Conservation (phyloP, 352 stramenopile species). For the Globisporangium megalacanthum region DNA sequence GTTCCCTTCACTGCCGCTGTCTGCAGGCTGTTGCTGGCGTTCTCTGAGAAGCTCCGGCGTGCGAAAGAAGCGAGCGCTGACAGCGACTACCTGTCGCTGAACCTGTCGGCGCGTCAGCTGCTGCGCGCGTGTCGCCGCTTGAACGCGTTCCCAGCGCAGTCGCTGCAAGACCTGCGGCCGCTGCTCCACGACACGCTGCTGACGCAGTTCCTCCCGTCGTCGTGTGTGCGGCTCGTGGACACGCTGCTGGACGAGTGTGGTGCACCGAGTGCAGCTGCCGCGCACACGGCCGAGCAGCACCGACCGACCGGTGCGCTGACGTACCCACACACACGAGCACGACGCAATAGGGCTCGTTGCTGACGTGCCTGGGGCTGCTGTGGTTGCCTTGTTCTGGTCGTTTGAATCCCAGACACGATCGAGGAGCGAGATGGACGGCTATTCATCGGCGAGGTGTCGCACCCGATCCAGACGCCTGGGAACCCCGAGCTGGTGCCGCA, state of each 20-base stretch:
- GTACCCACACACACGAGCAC: not conserved
- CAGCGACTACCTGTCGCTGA: conserved; percentile 43
- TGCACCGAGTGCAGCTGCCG: conserved; percentile 14
- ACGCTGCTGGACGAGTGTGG: conserved; percentile 43
- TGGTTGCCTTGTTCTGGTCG: not conserved
- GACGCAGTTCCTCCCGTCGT: conserved; percentile 64
- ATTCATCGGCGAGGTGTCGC: conserved; percentile 60
- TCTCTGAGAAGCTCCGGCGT: conserved; percentile 43
- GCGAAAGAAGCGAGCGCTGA: conserved; percentile 37
- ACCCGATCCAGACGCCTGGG: conserved; percentile 38
- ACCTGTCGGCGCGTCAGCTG: conserved; percentile 60
- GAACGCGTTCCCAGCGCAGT: conserved; percentile 61
- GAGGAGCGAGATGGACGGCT: conserved; percentile 32
- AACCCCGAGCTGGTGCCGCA: conserved; percentile 84
- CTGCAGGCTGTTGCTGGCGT: conserved; percentile 42
- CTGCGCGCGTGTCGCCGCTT: conserved; percentile 60
- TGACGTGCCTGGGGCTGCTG: not conserved
- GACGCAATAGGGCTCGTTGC: not conserved
- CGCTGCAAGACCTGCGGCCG: conserved; percentile 48
- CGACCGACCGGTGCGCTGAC: conserved; percentile 4
- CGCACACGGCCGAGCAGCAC: not conserved
- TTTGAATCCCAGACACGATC: conserved; percentile 24
- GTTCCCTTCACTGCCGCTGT: not conserved
- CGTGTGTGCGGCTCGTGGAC: conserved; percentile 44
- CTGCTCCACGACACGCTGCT: conserved; percentile 75